phyloP scores from a whole-genome alignment of 225 moss, liverwort and hornwort species.

The Rhytidiadelphus loreus region DNA sequence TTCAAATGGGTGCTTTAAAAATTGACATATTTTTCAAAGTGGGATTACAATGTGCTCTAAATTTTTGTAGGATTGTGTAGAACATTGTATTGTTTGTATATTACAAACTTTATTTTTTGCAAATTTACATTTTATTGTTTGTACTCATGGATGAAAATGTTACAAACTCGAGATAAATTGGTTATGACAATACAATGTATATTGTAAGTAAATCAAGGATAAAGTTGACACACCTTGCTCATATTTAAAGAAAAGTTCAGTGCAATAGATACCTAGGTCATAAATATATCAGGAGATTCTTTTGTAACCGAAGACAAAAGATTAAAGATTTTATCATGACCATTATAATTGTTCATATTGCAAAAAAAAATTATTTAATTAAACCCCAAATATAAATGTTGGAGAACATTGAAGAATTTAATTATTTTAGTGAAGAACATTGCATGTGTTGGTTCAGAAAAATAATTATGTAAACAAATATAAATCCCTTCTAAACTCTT shows the following conservation, averaged over 20 bases:
- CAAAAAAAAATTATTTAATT: neutral
- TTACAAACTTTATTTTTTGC: neutral
- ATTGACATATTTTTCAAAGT: neutral
- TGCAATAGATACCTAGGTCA: accelerated
- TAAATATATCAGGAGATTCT: neutral
- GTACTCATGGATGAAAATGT: neutral
- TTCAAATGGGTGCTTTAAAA: accelerated
- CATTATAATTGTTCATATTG: neutral
- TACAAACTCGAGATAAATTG: neutral
- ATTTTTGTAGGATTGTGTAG: accelerated
- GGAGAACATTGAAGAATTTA: no score
- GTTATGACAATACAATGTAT: no score
- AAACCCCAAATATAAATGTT: neutral
- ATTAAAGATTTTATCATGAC: no score
- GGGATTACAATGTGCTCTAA: neutral
- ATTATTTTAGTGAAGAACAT: neutral
- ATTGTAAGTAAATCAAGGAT: no score
- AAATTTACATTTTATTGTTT: neutral
- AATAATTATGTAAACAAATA: no score
- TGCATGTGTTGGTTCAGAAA: no score
- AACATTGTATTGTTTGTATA: neutral
- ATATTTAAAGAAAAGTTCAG: neutral
- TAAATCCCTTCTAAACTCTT: no score
- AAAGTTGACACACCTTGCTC: accelerated
- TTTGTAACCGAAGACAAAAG: neutral